phyloP scores from a whole-genome alignment of 2,329 filamentous ascomycete genomes.

The Exophiala spinifera region DNA sequence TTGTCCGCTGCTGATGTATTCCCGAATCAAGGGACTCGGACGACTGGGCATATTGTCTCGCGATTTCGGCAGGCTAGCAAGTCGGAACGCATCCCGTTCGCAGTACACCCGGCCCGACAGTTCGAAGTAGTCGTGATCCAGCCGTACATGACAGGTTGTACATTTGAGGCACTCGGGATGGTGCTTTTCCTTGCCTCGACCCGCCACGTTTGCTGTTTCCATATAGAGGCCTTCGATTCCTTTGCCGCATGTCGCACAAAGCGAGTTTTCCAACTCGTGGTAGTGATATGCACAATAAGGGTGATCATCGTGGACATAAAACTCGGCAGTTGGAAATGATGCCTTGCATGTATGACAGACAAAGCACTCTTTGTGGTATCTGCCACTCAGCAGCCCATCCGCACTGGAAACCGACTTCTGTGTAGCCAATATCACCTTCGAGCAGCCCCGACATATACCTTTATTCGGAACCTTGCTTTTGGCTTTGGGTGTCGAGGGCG shows the following conservation, averaged over 20 bases:
- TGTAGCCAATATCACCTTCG: conserved; percentile 66
- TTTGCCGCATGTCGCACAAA: conserved; percentile 73
- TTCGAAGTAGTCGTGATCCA: conserved; percentile 88
- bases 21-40: conserved; percentile 28
- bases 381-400: conserved; percentile 84
- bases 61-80: conserved; percentile 23
- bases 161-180: conserved; percentile 87
- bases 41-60: conserved; percentile 30
- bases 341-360: conserved; percentile 79
- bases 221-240: conserved; percentile 95
- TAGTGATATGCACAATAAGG: conserved; percentile 93
- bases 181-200: conserved; percentile 61
- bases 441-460: conserved; percentile 80
- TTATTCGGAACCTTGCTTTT: conserved; percentile 40
- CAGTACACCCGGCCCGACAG: conserved; percentile 77
- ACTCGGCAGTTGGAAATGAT: conserved; percentile 81
- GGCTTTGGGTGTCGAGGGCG: conserved; percentile 4
- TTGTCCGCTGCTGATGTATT: conserved; percentile 27
- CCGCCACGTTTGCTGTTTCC: conserved; percentile 62
- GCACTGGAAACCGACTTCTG: conserved; percentile 86
- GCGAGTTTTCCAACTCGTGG: conserved; percentile 81
- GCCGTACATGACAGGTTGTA: conserved; percentile 64
- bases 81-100: conserved; percentile 73
- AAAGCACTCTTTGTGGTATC: conserved; percentile 94
- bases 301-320: conserved; percentile 83